These are phyloP conservation scores for Dictyostelium intermedium DNA, from an alignment of 78 protist species.

Conservation along the genomic window DNA sequence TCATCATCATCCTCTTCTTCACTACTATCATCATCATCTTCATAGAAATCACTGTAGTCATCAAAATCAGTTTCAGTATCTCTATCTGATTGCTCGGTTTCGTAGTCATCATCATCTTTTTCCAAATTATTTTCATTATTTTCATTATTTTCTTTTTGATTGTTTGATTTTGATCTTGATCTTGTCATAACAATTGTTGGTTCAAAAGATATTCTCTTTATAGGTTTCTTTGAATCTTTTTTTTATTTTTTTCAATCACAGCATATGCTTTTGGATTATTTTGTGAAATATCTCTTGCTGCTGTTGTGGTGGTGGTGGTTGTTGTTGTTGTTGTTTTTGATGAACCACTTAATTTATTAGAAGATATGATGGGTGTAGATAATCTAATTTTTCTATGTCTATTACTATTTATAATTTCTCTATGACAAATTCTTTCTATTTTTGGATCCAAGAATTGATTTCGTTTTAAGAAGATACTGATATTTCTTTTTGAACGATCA, in stretches of 20 bases:
- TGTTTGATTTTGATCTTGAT: neutral
- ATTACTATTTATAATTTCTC: neutral
- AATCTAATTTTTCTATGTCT: neutral
- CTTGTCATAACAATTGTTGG: neutral
- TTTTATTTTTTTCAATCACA: neutral
- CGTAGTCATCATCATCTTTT: neutral
- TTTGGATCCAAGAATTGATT: conserved; percentile 1
- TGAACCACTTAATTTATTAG: too few relatives aligned
- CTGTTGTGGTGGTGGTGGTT: too few relatives aligned
- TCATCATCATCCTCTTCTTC: neutral
- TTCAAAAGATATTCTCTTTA: neutral
- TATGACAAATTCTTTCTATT: neutral
- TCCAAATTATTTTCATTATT: neutral
- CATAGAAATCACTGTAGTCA: neutral
- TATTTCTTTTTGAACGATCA: neutral
- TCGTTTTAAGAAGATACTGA: neutral
- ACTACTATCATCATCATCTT: neutral
- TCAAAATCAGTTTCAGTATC: neutral
- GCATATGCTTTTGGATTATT: too few relatives aligned
- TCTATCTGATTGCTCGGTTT: neutral
- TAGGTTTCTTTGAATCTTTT: neutral
- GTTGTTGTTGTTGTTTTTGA: too few relatives aligned
- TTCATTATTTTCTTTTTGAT: neutral
- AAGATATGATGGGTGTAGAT: neutral
- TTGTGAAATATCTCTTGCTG: too few relatives aligned